These are phyloP conservation scores for Amaranthus tricolor DNA, from an alignment of 179 eudicot species.

Conservation along the genomic window DNA sequence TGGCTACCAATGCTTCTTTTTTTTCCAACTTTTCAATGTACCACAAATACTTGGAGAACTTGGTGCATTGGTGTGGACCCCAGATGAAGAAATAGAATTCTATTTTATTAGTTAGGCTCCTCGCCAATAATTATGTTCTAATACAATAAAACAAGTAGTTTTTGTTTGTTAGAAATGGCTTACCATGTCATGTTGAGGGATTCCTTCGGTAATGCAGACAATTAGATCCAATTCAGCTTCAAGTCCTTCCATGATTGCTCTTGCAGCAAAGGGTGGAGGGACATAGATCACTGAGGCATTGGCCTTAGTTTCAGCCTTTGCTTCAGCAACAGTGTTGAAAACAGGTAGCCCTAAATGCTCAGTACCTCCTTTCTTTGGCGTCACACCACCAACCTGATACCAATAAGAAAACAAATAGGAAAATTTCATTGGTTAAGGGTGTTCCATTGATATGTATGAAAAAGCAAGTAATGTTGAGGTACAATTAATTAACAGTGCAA, in stretches of 20 bases:
- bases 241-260: slow-evolving; percentile 90
- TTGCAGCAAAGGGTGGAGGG: slow-evolving; percentile 98
- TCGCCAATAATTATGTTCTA: background rate
- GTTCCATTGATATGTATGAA: background rate
- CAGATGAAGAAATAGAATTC: too few relatives aligned
- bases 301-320: slow-evolving; percentile 95
- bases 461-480: too few relatives aligned
- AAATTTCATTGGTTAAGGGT: background rate
- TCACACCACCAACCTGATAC: slow-evolving; percentile 95
- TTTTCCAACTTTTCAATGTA: too few relatives aligned
- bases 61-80: too few relatives aligned
- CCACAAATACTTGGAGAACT: too few relatives aligned
- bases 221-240: slow-evolving; percentile 94
- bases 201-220: slow-evolving; percentile 95
- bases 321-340: slow-evolving; percentile 90
- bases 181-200: slow-evolving; percentile 93
- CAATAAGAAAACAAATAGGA: background rate
- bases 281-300: slow-evolving; percentile 96
- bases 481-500: too few relatives aligned
- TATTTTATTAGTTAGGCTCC: too few relatives aligned
- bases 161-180: slow-evolving; percentile 4
- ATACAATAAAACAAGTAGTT: background rate
- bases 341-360: slow-evolving; percentile 98
- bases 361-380: slow-evolving; percentile 94
- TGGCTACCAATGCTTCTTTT: too few relatives aligned